Percentiles rank a stretch among this genome's conserved stretches.
phyloP scores from a whole-genome alignment of 331 rosid genomes.

The Cydonia oblonga region DNA sequence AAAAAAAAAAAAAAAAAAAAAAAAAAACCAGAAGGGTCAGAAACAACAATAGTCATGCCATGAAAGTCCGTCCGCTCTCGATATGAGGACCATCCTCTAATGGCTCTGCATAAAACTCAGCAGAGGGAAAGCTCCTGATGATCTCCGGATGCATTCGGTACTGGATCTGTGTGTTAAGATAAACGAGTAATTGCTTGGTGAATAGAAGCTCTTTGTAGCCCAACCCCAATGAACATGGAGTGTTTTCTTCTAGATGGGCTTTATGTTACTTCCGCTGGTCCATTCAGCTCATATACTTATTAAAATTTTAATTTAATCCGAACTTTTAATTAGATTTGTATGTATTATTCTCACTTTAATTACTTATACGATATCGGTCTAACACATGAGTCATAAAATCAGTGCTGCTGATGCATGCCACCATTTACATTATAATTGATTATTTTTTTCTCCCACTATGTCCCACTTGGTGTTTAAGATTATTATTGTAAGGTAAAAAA shows the following conservation, averaged over 20 bases:
- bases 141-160: constrained; percentile 26
- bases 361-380: too few relatives aligned
- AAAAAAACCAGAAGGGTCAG: constrained; percentile 47
- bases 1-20: constrained; percentile 31
- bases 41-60: constrained; percentile 77
- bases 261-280: too few relatives aligned
- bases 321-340: too few relatives aligned
- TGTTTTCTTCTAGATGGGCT: background rate
- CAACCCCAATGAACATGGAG: background rate
- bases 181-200: background rate
- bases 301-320: background rate
- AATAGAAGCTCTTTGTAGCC: background rate
- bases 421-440: too few relatives aligned
- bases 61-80: constrained; percentile 32
- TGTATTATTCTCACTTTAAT: too few relatives aligned
- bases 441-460: too few relatives aligned
- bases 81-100: constrained; percentile 70
- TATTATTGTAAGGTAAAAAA: too few relatives aligned
- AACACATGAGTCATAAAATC: too few relatives aligned
- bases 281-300: background rate
- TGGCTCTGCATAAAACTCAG: constrained; percentile 64
- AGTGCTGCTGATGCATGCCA: too few relatives aligned
- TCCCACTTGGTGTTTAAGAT: too few relatives aligned
- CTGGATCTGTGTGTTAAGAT: too few relatives aligned
- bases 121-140: constrained; percentile 69